Base-by-base conservation (phyloP, 2,329 filamentous ascomycete species). In the Trichoderma simmonsii region DNA sequence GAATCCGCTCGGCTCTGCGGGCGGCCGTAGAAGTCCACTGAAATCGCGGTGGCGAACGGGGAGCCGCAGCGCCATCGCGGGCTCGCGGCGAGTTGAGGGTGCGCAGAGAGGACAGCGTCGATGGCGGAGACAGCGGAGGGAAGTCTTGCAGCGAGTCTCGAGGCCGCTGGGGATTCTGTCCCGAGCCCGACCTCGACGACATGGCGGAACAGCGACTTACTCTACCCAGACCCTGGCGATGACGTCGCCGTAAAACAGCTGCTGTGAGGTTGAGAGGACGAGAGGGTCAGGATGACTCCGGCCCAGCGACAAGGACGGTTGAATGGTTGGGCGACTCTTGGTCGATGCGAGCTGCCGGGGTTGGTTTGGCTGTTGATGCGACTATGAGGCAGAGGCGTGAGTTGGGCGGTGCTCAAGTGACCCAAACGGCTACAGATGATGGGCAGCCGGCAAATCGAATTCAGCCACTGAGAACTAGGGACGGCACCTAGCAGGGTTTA, bases 1-100 rank as follows among this genome's bases (percentile, higher is more conserved):
- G 79, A 61, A 82, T 81, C 72, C 81, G 80, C 74, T 82, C 81
- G 24, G 80, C 81, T 67, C 81, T 78, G 32, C 79, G 79, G 48
- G 78, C 75, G 4, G 77, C 57, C 28, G 57, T 77, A 8, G 78
- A 77, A 8, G 79, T 71, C 77, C 75, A 80, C 61, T 73, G 66
- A 26, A 74, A 72, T 14, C 70, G 70, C 3, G 72, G 65, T 15
- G 66, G 74, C 51, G 67, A 5, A 64, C 70, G 74, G 48, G 73
- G 51, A 74, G 75, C 39, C 73, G 74, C 62, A 73, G 73, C 26
- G 76, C 75, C 72, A 74, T 80, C 78, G 72, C 77, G 77, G 24
- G 77, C 76, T 63, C 78, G 78, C 62, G 79, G 78, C 26, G 75
- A 73, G 59, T 77, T 78, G 28, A 80, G 71, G 63, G 78, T 77